A percentile compares a stretch with the other conserved stretches of the same genome.
Evolutionary conservation across 257 asterid genomes (phyloP).

Genomic region (Nicotiana undulata): DNA sequence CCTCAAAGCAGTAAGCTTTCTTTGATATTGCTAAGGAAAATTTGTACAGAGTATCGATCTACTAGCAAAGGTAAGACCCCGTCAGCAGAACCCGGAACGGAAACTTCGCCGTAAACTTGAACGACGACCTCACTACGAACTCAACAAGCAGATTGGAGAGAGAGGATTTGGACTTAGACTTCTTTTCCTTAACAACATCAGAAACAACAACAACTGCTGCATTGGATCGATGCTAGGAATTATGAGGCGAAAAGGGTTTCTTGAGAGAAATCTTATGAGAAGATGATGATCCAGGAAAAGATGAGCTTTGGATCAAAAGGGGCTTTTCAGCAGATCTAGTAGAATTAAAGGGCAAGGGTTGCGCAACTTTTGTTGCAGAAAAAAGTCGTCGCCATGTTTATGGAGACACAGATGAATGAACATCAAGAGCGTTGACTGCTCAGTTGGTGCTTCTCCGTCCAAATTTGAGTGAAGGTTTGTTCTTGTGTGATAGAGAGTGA

Average conservation of each 20-base stretch:
- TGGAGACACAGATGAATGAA: background rate
- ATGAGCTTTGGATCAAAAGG: slow-evolving; percentile 24
- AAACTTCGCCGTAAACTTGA: too few species aligned
- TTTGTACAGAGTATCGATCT: too few species aligned
- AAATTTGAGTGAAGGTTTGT: too few species aligned
- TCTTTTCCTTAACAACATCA: slow-evolving; percentile 72
- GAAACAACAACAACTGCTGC: slow-evolving; percentile 49
- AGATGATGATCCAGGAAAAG: slow-evolving; percentile 47
- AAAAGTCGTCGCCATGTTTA: slow-evolving; percentile 41
- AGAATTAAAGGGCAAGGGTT: slow-evolving; percentile 36
- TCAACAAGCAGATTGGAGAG: slow-evolving; percentile 44
- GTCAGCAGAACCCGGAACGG: too few species aligned
- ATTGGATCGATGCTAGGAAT: slow-evolving; percentile 38
- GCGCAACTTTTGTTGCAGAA: slow-evolving; percentile 54
- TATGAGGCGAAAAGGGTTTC: slow-evolving; percentile 9
- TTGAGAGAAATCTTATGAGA: slow-evolving; percentile 25
- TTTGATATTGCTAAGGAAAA: too few species aligned
- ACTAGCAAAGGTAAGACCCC: too few species aligned
- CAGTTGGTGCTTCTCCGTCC: background rate
- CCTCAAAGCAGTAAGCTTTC: too few species aligned
- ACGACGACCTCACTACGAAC: too few species aligned
- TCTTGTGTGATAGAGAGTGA: too few species aligned
- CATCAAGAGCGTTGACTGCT: slow-evolving; percentile 33
- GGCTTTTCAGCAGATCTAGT: slow-evolving; percentile 59
- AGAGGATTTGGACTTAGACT: slow-evolving; percentile 39